Base-by-base conservation (phyloP, 1,284 basidiomycete genomes). In the Pseudozyma sp. region DNA sequence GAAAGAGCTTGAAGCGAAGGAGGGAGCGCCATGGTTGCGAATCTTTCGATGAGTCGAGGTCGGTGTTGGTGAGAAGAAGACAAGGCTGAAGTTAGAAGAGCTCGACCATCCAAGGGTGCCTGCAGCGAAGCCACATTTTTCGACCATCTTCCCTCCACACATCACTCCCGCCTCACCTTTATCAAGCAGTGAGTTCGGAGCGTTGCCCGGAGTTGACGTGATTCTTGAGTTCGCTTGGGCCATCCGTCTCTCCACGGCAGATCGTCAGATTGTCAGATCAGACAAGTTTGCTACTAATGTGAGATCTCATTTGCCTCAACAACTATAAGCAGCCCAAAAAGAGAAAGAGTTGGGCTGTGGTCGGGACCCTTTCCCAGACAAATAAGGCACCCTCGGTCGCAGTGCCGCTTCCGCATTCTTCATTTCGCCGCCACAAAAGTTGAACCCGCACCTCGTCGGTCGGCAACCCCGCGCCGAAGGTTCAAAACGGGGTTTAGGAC, bases 1-100 rank as follows among this genome's bases (percentile, higher is more conserved):
- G 91, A 86, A 50, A 93, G 88, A 54, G 92, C 90, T 30, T 88
- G 86, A 56, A 96, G 89, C 50, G 89, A 89, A 6, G 92, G 92
- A 86, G 91, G 92, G 50, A 96, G 88, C 56, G 94, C 91, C 94
- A 96, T 96, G 49, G 19, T 60, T 47, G 48, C 3, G 10, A 33
- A 3, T 53, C 48, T 13, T 44, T 39, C 17, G 5, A 14, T 34
- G 44, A 24, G 42, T 44, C 29, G 6, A n/a, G 37, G 19, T 51
- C 13, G 24, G 17, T 11, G 14, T 35, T 43, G 52, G 19, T 24
- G 19, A 8, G 30, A 37, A 43, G 47, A 37, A 42, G 5, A 11
- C 29, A 19, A 30, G 44, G n/a, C 13, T 29, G 24, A 33, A 13
- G 13, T 16, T n/a, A 42, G 42, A 8, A 39, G 17, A 11, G 44